A percentile compares a stretch with the other conserved stretches of the same genome.
Conservation (phyloP, 495 filamentous ascomycete species). For the Xylaria acuta region DNA sequence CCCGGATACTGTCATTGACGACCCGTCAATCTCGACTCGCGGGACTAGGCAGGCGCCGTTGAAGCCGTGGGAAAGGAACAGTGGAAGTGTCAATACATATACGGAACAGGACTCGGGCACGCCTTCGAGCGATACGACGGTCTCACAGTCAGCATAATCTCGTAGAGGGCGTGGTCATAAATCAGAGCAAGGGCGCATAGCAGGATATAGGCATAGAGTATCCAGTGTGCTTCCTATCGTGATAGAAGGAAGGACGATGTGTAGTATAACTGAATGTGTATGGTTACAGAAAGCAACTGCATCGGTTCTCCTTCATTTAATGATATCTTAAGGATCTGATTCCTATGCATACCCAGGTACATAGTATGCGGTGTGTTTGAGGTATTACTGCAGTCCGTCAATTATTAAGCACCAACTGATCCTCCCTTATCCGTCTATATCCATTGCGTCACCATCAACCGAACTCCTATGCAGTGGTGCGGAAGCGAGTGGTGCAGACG, state of each 20-base stretch:
- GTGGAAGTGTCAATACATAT: conserved; percentile 17
- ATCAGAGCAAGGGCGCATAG: background rate
- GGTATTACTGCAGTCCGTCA: background rate
- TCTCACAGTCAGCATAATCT: conserved; percentile 27
- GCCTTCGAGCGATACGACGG: conserved; percentile 14
- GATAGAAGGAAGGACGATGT: background rate
- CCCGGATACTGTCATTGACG: conserved; percentile 77
- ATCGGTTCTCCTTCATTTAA: background rate
- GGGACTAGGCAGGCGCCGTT: conserved; percentile 60
- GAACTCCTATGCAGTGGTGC: background rate
- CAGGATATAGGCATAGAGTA: background rate
- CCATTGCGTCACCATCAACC: conserved; percentile 8
- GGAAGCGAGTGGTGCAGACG: background rate
- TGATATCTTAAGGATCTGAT: background rate
- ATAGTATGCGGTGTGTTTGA: background rate
- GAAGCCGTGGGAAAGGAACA: conserved; percentile 79
- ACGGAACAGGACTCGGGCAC: conserved; percentile 3
- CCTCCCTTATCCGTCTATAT: background rate
- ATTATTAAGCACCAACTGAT: background rate
- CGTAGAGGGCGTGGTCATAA: background rate
- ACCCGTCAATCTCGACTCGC: conserved; percentile 44
- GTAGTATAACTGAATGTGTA: background rate
- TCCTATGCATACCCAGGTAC: background rate
- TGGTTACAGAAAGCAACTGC: background rate
- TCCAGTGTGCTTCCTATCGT: background rate